Conservation (phyloP, 2,329 filamentous ascomycete species). For the Malbranchea zuffiana region DNA sequence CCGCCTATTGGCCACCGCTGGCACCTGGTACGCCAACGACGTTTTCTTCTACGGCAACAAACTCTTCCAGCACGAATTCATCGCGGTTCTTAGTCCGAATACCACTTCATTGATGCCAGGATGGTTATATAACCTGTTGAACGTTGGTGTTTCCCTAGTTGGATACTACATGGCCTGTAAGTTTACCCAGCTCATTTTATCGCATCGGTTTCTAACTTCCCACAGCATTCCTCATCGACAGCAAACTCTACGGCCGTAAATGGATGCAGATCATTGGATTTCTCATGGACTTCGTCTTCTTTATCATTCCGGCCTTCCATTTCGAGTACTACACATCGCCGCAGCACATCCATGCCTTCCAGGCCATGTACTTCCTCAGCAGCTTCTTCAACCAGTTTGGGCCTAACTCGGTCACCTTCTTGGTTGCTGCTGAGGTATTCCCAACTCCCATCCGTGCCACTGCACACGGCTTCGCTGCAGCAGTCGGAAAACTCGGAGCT, state of each 20-base stretch:
- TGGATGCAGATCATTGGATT: constrained; percentile 95
- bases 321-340: constrained; percentile 69
- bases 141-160: constrained; percentile 70
- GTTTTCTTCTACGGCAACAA: constrained; percentile 99
- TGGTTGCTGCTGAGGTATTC: constrained; percentile 93
- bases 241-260: constrained; percentile 93
- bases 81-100: constrained; percentile 62
- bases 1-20: constrained; percentile 74
- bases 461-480: constrained; percentile 90
- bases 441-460: constrained; percentile 86
- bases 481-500: constrained; percentile 77
- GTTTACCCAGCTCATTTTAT: constrained; percentile 2
- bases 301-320: constrained; percentile 80
- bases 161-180: constrained; percentile 77
- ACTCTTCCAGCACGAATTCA: constrained; percentile 88
- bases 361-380: constrained; percentile 95
- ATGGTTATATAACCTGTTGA: constrained; percentile 90
- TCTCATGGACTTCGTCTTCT: constrained; percentile 84
- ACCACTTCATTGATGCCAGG: constrained; percentile 65
- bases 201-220: not conserved
- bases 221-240: constrained; percentile 66
- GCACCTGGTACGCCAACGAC: constrained; percentile 91
- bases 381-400: constrained; percentile 99
- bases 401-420: constrained; percentile 91
- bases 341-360: constrained; percentile 72